phyloP scores from a whole-genome alignment of 2,329 filamentous ascomycete species.

The Sporothrix schenckii region DNA sequence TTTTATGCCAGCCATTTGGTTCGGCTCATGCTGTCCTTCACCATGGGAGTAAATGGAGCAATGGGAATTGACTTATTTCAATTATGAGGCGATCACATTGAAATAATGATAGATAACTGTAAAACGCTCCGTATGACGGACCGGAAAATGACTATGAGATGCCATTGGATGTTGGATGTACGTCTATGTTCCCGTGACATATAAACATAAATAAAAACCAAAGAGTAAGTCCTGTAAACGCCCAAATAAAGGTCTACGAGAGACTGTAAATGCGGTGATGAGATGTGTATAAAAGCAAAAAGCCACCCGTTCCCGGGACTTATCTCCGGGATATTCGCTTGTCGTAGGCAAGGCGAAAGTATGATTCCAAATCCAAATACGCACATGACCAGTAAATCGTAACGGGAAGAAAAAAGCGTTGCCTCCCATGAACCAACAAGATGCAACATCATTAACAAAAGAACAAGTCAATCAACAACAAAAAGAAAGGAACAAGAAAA shows the following conservation, averaged over 20 bases:
- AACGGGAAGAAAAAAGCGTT: not conserved
- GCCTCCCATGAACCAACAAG: not conserved
- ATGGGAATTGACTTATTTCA: not conserved
- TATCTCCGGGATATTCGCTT: not conserved
- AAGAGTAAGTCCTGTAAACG: slow-evolving; percentile 1
- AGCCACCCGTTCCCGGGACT: not conserved
- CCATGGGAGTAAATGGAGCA: not conserved
- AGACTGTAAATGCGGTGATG: not conserved
- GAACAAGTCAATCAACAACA: not conserved
- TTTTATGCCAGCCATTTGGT: not conserved
- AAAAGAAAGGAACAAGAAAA: not conserved
- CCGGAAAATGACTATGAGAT: too few species aligned
- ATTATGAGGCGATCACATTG: not conserved
- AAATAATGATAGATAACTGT: too few species aligned
- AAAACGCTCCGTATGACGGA: too few species aligned
- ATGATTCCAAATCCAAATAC: slow-evolving; percentile 15
- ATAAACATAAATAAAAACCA: not conserved
- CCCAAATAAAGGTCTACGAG: not conserved
- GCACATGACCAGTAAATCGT: not conserved
- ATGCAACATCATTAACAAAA: slow-evolving; percentile 8
- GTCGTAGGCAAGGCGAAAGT: slow-evolving; percentile 1
- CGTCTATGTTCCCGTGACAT: not conserved
- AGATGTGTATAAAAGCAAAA: slow-evolving; percentile 11
- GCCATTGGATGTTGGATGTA: not conserved
- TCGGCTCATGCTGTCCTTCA: too few species aligned